Evolutionary conservation across 2,329 filamentous ascomycete genomes (phyloP).

Genomic region (Alternaria infectoria): DNA sequence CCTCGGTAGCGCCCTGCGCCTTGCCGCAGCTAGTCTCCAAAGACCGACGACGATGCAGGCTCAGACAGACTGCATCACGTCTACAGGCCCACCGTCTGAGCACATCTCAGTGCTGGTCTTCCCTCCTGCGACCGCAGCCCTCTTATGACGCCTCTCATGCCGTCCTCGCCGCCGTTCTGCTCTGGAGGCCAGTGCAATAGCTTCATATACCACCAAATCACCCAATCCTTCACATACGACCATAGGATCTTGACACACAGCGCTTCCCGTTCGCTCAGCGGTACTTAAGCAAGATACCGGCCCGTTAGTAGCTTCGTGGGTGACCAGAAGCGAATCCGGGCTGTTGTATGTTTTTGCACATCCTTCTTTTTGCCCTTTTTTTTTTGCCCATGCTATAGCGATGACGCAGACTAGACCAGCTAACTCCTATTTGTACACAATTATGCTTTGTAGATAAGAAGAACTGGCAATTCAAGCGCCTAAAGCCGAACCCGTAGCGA

Average conservation of each 20-base stretch:
- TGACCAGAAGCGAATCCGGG: slow-evolving; percentile 5
- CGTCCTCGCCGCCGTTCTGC: no score
- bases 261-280: neutral
- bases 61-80: neutral
- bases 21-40: neutral
- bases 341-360: slow-evolving; percentile 11
- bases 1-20: neutral
- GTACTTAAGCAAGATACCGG: neutral
- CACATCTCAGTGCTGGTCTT: neutral
- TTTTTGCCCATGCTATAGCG: neutral
- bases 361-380: neutral
- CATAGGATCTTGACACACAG: neutral
- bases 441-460: neutral
- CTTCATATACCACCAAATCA: neutral
- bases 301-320: slow-evolving; percentile 2
- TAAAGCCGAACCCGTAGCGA: neutral
- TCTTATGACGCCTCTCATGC: no score
- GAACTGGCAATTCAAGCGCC: neutral
- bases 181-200: no score
- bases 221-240: slow-evolving; percentile 1
- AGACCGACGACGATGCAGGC: neutral
- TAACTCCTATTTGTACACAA: neutral
- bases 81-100: neutral
- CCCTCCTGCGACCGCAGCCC: neutral
- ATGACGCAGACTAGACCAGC: neutral